phyloP scores from a whole-genome alignment of 2,329 filamentous ascomycete species.

The Sporothrix pallida region DNA sequence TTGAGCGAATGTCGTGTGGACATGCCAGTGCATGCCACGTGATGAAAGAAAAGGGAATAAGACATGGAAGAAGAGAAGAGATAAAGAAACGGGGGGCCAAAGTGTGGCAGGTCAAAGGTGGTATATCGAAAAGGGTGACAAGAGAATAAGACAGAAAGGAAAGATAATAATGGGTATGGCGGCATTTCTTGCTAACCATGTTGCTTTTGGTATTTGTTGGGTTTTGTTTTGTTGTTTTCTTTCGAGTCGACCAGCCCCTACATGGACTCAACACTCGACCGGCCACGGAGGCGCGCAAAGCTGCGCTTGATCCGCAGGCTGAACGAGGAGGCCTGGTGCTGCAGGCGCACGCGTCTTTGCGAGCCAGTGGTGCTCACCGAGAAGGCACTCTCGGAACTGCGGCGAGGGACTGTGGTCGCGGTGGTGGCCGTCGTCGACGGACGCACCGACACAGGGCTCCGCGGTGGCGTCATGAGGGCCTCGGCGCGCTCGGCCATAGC shows the following conservation, averaged over 20 bases:
- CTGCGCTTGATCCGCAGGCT: constrained; percentile 33
- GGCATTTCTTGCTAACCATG: background rate
- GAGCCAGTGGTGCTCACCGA: constrained; percentile 4
- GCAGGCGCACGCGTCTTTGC: constrained; percentile 2
- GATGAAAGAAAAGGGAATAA: background rate
- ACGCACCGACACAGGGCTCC: background rate
- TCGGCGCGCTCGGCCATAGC: constrained; percentile 16
- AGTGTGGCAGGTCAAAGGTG: background rate
- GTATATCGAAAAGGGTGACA: background rate
- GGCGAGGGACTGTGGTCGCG: background rate
- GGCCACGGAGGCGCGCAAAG: constrained; percentile 29
- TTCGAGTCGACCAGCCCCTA: background rate
- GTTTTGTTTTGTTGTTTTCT: background rate
- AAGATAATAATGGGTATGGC: background rate
- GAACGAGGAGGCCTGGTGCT: constrained; percentile 24
- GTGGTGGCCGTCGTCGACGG: background rate
- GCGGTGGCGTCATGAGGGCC: background rate
- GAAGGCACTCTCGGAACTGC: constrained; percentile 27
- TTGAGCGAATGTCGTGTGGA: constrained; percentile 7
- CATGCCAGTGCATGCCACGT: background rate
- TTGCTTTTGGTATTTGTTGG: background rate
- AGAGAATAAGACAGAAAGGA: background rate
- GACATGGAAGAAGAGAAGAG: background rate
- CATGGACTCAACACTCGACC: constrained; percentile 23
- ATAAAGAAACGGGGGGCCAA: background rate